These are phyloP conservation scores for Elsinoe australis DNA, from an alignment of 2,329 filamentous ascomycete species.

Conservation along the genomic window DNA sequence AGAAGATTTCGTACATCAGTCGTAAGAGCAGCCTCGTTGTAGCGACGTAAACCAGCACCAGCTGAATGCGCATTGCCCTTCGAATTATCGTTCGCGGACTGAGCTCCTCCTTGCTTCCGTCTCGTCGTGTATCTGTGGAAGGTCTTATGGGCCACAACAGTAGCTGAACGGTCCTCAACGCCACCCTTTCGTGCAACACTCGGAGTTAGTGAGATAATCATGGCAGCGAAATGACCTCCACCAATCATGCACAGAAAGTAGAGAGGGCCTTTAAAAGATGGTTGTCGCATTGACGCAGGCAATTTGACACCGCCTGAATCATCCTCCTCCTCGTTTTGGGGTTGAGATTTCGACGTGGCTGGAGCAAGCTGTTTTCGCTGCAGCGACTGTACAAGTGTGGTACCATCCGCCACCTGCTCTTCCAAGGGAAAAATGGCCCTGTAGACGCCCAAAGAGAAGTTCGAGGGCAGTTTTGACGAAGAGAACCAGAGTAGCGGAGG, in stretches of 20 bases:
- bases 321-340: constrained; percentile 34
- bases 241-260: constrained; percentile 98
- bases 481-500: constrained; percentile 79
- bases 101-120: constrained; percentile 89
- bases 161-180: constrained; percentile 73
- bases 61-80: constrained; percentile 92
- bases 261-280: constrained; percentile 64
- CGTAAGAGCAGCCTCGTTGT: constrained; percentile 85
- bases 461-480: constrained; percentile 64
- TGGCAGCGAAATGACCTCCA: constrained; percentile 92
- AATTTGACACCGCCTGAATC: constrained; percentile 52
- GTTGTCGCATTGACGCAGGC: constrained; percentile 35
- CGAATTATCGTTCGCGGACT: constrained; percentile 88
- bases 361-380: constrained; percentile 69
- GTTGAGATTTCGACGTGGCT: constrained; percentile 41
- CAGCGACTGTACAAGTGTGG: constrained; percentile 57
- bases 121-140: constrained; percentile 96
- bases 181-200: constrained; percentile 65
- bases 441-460: constrained; percentile 80
- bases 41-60: constrained; percentile 78
- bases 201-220: constrained; percentile 84
- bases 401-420: constrained; percentile 58
- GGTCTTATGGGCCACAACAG: constrained; percentile 89
- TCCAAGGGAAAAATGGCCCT: constrained; percentile 66
- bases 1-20: constrained; percentile 81